Evolutionary conservation across 2,329 filamentous ascomycete species (phyloP).

Genomic region (Lasiodiplodia sp.): DNA sequence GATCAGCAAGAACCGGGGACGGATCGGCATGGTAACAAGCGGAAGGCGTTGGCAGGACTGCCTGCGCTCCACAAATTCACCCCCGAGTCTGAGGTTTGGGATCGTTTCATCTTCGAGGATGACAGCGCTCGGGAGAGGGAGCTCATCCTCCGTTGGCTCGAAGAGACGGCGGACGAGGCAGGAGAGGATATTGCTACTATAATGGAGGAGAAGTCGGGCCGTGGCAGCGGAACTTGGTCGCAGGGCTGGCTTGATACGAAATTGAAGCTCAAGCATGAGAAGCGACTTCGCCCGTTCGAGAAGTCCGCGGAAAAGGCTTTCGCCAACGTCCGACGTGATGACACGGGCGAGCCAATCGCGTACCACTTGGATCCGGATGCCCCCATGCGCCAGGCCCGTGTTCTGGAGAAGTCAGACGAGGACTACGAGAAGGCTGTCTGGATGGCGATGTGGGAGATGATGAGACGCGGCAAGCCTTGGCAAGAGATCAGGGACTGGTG

Average conservation of each 20-base stretch:
- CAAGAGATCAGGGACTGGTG: constrained; percentile 85
- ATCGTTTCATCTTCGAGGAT: constrained; percentile 77
- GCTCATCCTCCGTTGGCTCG: constrained; percentile 84
- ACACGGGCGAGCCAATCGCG: constrained; percentile 68
- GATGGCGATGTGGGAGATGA: constrained; percentile 92
- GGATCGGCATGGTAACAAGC: constrained; percentile 43
- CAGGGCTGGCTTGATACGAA: constrained; percentile 94
- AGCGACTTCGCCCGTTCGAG: constrained; percentile 73
- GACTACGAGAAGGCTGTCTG: constrained; percentile 91
- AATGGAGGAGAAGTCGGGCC: constrained; percentile 75
- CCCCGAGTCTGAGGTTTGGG: constrained; percentile 69
- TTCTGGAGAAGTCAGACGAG: constrained; percentile 81
- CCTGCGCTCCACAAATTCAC: constrained; percentile 58
- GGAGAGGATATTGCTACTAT: constrained; percentile 77
- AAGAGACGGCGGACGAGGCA: constrained; percentile 73
- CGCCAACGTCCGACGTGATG: constrained; percentile 45
- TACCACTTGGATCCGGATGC: constrained; percentile 94
- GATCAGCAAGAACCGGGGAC: constrained; percentile 58
- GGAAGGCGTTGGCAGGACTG: constrained; percentile 38
- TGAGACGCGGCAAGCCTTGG: constrained; percentile 81
- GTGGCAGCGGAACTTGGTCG: constrained; percentile 78
- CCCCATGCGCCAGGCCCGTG: constrained; percentile 76
- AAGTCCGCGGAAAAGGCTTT: constrained; percentile 56
- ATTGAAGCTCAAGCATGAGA: constrained; percentile 86
- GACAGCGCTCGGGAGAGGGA: constrained; percentile 78